phyloP scores from a whole-genome alignment of 1,139 yeast genomes.

The Taphrina pruni region DNA sequence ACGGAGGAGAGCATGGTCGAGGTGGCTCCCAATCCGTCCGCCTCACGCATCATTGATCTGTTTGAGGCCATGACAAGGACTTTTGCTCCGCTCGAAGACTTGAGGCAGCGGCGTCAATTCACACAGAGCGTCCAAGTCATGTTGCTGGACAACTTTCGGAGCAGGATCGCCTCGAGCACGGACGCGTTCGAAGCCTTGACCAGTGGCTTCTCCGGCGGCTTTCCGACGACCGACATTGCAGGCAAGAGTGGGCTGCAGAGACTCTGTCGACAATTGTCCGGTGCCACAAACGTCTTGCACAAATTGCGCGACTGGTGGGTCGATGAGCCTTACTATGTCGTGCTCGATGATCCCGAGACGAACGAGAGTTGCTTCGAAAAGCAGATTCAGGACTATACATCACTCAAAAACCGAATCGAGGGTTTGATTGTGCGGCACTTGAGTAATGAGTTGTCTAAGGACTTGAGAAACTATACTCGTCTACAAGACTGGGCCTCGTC shows the following conservation, averaged over 20 bases:
- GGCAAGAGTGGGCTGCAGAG: constrained; percentile 61
- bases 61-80: constrained; percentile 71
- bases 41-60: constrained; percentile 65
- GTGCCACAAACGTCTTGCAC: constrained; percentile 61
- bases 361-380: constrained; percentile 26
- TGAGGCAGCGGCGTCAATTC: constrained; percentile 69
- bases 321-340: constrained; percentile 67
- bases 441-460: constrained; percentile 57
- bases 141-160: constrained; percentile 66
- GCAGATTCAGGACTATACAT: constrained; percentile 43
- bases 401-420: constrained; percentile 55
- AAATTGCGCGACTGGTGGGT: constrained; percentile 75
- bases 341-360: constrained; percentile 56
- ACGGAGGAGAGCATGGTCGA: constrained; percentile 51
- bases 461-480: constrained; percentile 36
- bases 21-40: constrained; percentile 68
- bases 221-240: constrained; percentile 53
- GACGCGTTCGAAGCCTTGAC: constrained; percentile 59
- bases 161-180: constrained; percentile 58
- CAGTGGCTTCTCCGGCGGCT: constrained; percentile 54
- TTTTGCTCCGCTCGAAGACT: constrained; percentile 62
- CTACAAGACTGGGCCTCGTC: constrained; percentile 26
- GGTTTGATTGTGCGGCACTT: constrained; percentile 58
- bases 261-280: constrained; percentile 66
- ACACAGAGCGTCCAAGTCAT: constrained; percentile 72